These are phyloP conservation scores for Euphorbia pulcherrima DNA, from an alignment of 345 rosid species.

Conservation along the genomic window DNA sequence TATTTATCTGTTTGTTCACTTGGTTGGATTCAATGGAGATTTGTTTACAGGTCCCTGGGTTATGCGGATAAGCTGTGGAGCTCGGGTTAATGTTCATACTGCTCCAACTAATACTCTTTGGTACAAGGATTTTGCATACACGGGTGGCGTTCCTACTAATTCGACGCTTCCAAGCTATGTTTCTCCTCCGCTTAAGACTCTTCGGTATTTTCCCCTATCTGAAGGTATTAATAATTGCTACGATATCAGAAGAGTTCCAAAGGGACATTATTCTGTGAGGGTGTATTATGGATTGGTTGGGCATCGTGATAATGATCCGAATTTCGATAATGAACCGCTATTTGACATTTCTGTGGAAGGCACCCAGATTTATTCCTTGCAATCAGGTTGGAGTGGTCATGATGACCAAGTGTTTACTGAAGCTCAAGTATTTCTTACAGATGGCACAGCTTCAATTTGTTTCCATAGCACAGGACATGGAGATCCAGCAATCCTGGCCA, in stretches of 20 bases:
- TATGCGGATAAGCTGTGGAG: slow-evolving; percentile 90
- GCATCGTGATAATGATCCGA: slow-evolving; percentile 43
- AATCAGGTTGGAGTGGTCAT: slow-evolving; percentile 77
- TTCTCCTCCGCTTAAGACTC: slow-evolving; percentile 68
- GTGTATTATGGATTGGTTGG: slow-evolving; percentile 60
- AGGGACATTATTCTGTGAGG: slow-evolving; percentile 80
- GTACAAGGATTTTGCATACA: slow-evolving; percentile 86
- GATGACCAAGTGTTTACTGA: slow-evolving; percentile 83
- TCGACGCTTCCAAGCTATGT: slow-evolving; percentile 49
- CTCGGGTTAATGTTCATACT: slow-evolving; percentile 51
- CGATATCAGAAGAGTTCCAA: slow-evolving; percentile 57
- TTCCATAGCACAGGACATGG: slow-evolving; percentile 99
- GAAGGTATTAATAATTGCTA: slow-evolving; percentile 92
- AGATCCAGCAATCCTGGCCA: slow-evolving; percentile 77
- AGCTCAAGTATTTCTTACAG: slow-evolving; percentile 62
- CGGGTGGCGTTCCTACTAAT: slow-evolving; percentile 81
- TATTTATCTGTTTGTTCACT: not conserved
- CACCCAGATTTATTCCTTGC: slow-evolving; percentile 68
- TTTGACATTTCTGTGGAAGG: slow-evolving; percentile 91
- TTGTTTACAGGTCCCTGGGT: slow-evolving; percentile 68
- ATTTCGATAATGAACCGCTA: slow-evolving; percentile 65
- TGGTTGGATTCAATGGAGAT: not conserved
- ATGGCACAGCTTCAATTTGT: slow-evolving; percentile 70
- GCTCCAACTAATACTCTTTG: slow-evolving; percentile 77
- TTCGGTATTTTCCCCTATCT: slow-evolving; percentile 84